phyloP scores from a whole-genome alignment of 768 basidiomycete species.

The Leccinum subtestaceum region DNA sequence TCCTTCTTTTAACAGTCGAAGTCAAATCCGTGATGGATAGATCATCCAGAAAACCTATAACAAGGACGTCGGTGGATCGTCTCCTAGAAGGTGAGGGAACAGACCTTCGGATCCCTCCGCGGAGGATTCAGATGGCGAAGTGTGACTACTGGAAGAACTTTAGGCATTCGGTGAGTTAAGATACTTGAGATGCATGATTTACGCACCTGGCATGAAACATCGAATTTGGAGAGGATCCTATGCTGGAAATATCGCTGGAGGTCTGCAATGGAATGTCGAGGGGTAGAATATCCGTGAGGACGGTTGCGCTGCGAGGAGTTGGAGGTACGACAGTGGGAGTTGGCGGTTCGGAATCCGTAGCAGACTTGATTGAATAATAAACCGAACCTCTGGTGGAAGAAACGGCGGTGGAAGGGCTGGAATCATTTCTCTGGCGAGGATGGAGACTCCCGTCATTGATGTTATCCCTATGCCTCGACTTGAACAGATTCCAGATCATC shows the following conservation, averaged over 20 bases:
- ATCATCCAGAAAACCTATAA: constrained; percentile 10
- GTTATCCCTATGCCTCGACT: not conserved
- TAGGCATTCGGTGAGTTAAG: not conserved
- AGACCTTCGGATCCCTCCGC: constrained; percentile 10
- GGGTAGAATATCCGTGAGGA: not conserved
- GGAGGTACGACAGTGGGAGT: constrained; percentile 14
- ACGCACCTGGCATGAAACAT: constrained; percentile 9
- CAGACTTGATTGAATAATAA: constrained; percentile 14
- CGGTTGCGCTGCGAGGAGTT: not conserved
- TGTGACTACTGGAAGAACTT: constrained; percentile 14
- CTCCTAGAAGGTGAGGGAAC: not conserved
- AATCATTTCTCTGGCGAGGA: not conserved
- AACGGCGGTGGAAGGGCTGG: not conserved
- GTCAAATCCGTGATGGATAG: constrained; percentile 4
- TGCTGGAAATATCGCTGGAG: too few relatives aligned
- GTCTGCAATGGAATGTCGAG: not conserved
- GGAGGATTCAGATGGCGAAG: constrained; percentile 11
- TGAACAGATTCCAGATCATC: not conserved
- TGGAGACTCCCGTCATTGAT: not conserved
- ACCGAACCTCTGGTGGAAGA: not conserved
- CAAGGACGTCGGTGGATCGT: not conserved
- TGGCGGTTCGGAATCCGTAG: not conserved
- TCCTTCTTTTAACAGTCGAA: constrained; percentile 4
- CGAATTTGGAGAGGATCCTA: constrained; percentile 1
- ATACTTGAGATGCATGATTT: not conserved